Conservation (phyloP, 106 monocot genomes). For the Chionographis japonica region DNA sequence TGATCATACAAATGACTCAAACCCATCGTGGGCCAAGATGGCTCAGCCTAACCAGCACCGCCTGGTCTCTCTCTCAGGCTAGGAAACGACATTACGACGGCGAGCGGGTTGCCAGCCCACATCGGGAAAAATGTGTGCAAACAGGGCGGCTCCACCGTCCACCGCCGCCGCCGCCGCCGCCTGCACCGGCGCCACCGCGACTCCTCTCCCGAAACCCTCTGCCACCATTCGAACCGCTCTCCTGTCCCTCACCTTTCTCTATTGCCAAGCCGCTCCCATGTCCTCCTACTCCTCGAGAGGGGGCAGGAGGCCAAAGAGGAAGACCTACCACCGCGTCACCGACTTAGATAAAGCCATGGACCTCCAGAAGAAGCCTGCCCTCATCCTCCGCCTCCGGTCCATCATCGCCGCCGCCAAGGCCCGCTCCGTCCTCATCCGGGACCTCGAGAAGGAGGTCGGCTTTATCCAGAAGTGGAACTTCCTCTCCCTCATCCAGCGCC, state of each 20-base stretch:
- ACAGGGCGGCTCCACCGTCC: too few relatives aligned
- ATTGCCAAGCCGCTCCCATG: constrained; percentile 3
- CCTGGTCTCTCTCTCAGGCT: too few relatives aligned
- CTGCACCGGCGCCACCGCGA: too few relatives aligned
- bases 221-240: background rate
- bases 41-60: too few relatives aligned
- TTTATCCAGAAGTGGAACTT: constrained; percentile 89
- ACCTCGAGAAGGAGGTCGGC: constrained; percentile 93
- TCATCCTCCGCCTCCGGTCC: constrained; percentile 59
- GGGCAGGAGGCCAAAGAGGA: constrained; percentile 72
- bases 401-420: constrained; percentile 35
- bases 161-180: too few relatives aligned
- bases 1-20: too few relatives aligned
- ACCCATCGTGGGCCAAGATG: too few relatives aligned
- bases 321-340: constrained; percentile 75
- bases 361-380: constrained; percentile 69
- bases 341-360: constrained; percentile 83
- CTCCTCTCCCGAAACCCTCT: too few relatives aligned
- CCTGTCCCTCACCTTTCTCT: background rate
- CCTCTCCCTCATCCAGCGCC: constrained; percentile 61
- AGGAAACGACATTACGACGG: too few relatives aligned
- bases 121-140: too few relatives aligned
- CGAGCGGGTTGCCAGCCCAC: too few relatives aligned
- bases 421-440: constrained; percentile 66
- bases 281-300: constrained; percentile 30